These are phyloP conservation scores for Pascua guehoae DNA, from an alignment of 1,284 basidiomycete genomes.

Conservation along the genomic window DNA sequence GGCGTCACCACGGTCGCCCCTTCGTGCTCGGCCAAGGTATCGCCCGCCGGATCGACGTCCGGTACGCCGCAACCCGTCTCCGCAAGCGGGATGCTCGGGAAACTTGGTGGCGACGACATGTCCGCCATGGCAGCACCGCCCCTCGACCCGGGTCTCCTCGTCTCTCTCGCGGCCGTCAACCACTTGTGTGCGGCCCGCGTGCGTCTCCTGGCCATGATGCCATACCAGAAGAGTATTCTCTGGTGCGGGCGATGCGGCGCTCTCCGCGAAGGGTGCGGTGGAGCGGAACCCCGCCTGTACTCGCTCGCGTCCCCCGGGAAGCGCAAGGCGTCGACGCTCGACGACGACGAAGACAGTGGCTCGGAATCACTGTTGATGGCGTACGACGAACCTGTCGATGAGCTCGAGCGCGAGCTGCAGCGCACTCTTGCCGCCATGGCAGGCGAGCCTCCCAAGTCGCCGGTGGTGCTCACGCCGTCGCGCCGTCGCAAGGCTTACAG, in stretches of 20 bases:
- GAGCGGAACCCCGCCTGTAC: slow-evolving; percentile 8
- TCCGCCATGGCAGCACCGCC: slow-evolving; percentile 4
- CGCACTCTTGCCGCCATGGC: slow-evolving; percentile 2
- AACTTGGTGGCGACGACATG: background rate
- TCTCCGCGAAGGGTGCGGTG: slow-evolving; percentile 29
- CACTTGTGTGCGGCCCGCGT: slow-evolving; percentile 15
- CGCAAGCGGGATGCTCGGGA: background rate
- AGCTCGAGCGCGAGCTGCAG: slow-evolving; percentile 11
- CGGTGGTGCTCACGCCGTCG: background rate
- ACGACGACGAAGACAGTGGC: background rate
- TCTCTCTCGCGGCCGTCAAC: slow-evolving; percentile 3
- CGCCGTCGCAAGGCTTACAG: slow-evolving; percentile 2
- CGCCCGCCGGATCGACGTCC: background rate
- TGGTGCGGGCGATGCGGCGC: slow-evolving; percentile 26
- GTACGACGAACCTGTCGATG: slow-evolving; percentile 2
- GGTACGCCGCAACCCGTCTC: background rate
- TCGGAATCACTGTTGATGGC: background rate
- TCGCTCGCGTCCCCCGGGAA: slow-evolving; percentile 4
- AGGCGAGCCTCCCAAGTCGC: background rate
- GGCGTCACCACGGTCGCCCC: slow-evolving; percentile 3
- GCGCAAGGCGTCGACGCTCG: slow-evolving; percentile 1
- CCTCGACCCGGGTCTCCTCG: slow-evolving; percentile 10
- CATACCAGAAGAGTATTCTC: slow-evolving; percentile 21
- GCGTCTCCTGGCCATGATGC: slow-evolving; percentile 12
- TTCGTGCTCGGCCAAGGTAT: background rate